Evolutionary conservation across 805 yeast species (phyloP).

Genomic region (Zygosaccharomyces pseudorouxii): DNA sequence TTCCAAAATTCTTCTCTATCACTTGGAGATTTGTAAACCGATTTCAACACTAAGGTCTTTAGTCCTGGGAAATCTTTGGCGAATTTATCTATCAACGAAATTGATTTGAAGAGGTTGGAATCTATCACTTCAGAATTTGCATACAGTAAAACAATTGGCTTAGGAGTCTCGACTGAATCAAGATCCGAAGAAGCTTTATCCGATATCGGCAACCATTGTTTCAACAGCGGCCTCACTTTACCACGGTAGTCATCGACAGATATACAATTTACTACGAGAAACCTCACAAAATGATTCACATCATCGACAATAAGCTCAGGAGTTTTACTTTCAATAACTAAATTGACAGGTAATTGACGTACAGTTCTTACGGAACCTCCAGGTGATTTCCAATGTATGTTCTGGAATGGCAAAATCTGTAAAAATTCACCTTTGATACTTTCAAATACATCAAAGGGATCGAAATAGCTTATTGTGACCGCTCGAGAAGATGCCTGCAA

Average conservation of each 20-base stretch:
- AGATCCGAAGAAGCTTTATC: slow-evolving; percentile 6
- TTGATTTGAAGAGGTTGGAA: slow-evolving; percentile 32
- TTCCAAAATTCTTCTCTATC: slow-evolving; percentile 32
- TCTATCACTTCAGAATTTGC: slow-evolving; percentile 32
- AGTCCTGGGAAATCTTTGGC: slow-evolving; percentile 32
- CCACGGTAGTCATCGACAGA: slow-evolving; percentile 70
- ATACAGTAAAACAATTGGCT: slow-evolving; percentile 28
- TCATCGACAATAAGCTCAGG: slow-evolving; percentile 1
- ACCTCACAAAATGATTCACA: slow-evolving; percentile 49
- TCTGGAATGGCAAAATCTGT: slow-evolving; percentile 28
- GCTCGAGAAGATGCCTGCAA: slow-evolving; percentile 5
- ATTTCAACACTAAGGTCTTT: slow-evolving; percentile 28
- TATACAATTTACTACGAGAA: slow-evolving; percentile 65
- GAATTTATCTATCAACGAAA: slow-evolving; percentile 31
- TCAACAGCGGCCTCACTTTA: slow-evolving; percentile 74
- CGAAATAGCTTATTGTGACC: slow-evolving; percentile 32
- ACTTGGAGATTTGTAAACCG: slow-evolving; percentile 32
- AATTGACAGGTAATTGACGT: slow-evolving; percentile 20
- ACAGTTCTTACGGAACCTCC: slow-evolving; percentile 27
- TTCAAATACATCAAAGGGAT: slow-evolving; percentile 35
- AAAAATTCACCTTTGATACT: slow-evolving; percentile 28
- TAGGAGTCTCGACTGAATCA: slow-evolving; percentile 3
- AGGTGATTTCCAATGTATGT: slow-evolving; percentile 33
- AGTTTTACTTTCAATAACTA: slow-evolving; percentile 20
- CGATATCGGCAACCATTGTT: slow-evolving; percentile 61